A percentile compares a stretch with the other conserved stretches of the same genome.
These are phyloP conservation scores for Melanomma pulvis-pyrius DNA, from an alignment of 495 filamentous ascomycete species.

Conservation along the genomic window DNA sequence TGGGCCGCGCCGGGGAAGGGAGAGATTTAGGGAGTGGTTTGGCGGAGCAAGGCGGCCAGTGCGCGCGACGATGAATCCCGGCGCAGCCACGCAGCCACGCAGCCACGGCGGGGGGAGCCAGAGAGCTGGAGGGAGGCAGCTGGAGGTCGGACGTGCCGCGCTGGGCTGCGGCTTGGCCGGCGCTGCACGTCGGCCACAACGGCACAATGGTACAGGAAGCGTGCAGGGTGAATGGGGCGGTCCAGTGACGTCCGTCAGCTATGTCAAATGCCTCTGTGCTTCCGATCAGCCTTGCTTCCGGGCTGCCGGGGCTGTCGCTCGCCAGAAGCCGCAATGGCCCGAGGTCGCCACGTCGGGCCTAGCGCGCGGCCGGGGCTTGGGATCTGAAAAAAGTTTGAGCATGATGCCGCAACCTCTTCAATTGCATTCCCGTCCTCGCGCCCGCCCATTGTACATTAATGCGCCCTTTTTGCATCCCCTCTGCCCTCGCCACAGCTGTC, in stretches of 20 bases:
- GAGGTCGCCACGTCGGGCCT: not conserved
- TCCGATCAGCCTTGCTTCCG: constrained; percentile 1
- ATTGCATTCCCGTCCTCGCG: not conserved
- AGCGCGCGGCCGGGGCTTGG: not conserved
- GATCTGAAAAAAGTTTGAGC: constrained; percentile 8
- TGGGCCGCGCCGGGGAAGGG: not conserved
- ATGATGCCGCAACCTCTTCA: not conserved
- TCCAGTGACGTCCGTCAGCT: no score
- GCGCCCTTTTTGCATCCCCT: constrained; percentile 31
- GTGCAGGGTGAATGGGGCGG: no score
- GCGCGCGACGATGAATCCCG: not conserved
- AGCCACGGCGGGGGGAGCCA: no score
- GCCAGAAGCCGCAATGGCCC: no score
- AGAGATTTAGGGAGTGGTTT: not conserved
- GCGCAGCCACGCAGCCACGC: no score
- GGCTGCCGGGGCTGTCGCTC: not conserved
- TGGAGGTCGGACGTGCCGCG: not conserved
- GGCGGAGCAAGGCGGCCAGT: not conserved
- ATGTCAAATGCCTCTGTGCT: no score
- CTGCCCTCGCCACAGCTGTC: constrained; percentile 6
- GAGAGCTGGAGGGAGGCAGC: no score
- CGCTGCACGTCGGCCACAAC: not conserved
- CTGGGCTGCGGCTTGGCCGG: not conserved
- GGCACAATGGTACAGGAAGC: no score
- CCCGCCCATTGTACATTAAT: constrained; percentile 35